A percentile compares a stretch with the other conserved stretches of the same genome.
Evolutionary conservation across 352 stramenopile genomes (phyloP).

Genomic region (Peronosclerospora sorghi): DNA sequence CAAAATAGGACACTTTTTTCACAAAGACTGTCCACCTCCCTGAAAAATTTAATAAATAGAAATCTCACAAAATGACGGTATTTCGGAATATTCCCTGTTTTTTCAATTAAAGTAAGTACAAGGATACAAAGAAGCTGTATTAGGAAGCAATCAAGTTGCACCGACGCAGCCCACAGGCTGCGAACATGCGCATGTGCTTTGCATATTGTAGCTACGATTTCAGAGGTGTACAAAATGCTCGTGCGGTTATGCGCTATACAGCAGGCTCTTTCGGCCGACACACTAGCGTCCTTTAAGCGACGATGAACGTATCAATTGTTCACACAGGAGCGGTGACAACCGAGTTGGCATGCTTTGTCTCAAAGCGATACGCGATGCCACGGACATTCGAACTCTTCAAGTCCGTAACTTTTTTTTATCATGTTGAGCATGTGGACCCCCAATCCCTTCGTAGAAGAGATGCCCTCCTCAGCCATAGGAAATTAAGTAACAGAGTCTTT

Average conservation of each 20-base stretch:
- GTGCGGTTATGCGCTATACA: conserved; percentile 76
- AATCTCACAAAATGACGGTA: no score
- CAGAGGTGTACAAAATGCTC: conserved; percentile 81
- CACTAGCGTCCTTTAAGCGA: conserved; percentile 18
- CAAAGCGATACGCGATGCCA: conserved; percentile 48
- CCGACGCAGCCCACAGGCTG: conserved; percentile 81
- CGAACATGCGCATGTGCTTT: conserved; percentile 91
- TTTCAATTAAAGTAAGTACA: no score
- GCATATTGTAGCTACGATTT: conserved; percentile 94
- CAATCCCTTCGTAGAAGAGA: not conserved
- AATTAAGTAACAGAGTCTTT: no score
- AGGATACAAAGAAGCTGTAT: conserved; percentile 88
- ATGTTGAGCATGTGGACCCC: conserved; percentile 6
- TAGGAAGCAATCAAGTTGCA: conserved; percentile 90
- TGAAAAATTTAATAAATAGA: no score
- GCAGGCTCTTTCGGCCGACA: conserved; percentile 24
- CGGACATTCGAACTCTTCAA: conserved; percentile 19
- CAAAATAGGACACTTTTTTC: no score
- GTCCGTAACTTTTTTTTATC: conserved; percentile 7
- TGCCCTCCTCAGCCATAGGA: no score
- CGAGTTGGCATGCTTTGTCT: conserved; percentile 45
- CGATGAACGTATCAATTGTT: conserved; percentile 24
- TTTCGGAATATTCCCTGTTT: no score
- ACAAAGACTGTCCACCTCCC: no score
- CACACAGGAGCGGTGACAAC: conserved; percentile 24